These are phyloP conservation scores for Rhodotorula sp. DNA, from an alignment of 1,284 basidiomycete genomes.

Conservation along the genomic window DNA sequence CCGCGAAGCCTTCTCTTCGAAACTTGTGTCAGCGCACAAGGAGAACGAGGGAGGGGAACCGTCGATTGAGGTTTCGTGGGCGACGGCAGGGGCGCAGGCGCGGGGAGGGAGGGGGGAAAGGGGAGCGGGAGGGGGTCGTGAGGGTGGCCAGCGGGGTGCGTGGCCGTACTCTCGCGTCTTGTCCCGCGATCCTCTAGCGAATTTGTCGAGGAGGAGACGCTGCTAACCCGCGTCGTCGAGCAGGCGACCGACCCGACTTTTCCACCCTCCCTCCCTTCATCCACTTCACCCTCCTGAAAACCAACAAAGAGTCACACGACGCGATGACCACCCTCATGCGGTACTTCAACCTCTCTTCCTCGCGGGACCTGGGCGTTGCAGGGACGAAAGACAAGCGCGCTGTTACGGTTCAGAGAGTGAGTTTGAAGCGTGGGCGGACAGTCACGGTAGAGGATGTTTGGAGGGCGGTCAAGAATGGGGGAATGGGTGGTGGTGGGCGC, in stretches of 20 bases:
- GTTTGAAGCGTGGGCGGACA: slow-evolving; percentile 72
- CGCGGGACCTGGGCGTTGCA: slow-evolving; percentile 81
- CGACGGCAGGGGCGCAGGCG: background rate
- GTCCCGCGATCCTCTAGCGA: too few relatives aligned
- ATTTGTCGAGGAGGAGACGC: too few relatives aligned
- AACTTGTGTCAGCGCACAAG: slow-evolving; percentile 77
- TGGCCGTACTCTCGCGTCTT: background rate
- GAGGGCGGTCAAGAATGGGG: slow-evolving; percentile 60
- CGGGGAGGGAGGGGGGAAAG: background rate
- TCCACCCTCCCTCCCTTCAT: slow-evolving; percentile 68
- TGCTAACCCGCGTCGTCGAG: too few relatives aligned
- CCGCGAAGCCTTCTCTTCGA: slow-evolving; percentile 75
- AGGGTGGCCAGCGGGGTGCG: slow-evolving; percentile 2
- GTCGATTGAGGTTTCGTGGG: slow-evolving; percentile 38
- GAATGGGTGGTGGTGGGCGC: slow-evolving; percentile 48
- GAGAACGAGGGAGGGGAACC: slow-evolving; percentile 42
- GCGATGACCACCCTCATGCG: slow-evolving; percentile 77
- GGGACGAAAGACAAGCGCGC: slow-evolving; percentile 99
- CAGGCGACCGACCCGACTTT: slow-evolving; percentile 5
- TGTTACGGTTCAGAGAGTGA: slow-evolving; percentile 89
- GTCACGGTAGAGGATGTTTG: slow-evolving; percentile 69
- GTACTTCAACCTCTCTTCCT: slow-evolving; percentile 63
- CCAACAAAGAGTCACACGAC: slow-evolving; percentile 96
- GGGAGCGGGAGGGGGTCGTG: background rate
- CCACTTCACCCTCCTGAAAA: slow-evolving; percentile 95